These are phyloP conservation scores for Fusarium buxicola DNA, from an alignment of 2,329 filamentous ascomycete genomes.

Conservation along the genomic window DNA sequence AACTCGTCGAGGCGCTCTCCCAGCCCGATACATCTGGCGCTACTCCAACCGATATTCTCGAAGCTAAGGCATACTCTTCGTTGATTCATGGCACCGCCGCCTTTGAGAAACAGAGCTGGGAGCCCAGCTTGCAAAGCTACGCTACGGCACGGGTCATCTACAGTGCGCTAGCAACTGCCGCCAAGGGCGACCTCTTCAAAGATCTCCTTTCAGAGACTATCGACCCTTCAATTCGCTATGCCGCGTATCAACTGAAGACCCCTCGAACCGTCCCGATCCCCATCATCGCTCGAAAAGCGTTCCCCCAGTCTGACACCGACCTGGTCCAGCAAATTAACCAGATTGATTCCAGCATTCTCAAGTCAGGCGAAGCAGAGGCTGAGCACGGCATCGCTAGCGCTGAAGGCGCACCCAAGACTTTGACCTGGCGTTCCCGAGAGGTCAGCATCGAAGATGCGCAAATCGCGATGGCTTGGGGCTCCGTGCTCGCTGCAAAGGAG, in stretches of 20 bases:
- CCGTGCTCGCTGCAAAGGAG: conserved; percentile 68
- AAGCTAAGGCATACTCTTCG: conserved; percentile 85
- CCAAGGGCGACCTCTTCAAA: conserved; percentile 79
- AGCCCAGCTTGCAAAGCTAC: conserved; percentile 79
- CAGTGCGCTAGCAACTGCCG: conserved; percentile 73
- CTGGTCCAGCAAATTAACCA: conserved; percentile 76
- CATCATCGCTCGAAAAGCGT: conserved; percentile 81
- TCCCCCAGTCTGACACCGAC: conserved; percentile 72
- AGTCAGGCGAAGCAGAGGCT: conserved; percentile 61
- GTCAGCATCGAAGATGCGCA: conserved; percentile 93
- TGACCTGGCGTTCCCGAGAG: conserved; percentile 86
- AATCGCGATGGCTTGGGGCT: conserved; percentile 85
- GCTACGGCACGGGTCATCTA: conserved; percentile 86
- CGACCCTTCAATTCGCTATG: conserved; percentile 93
- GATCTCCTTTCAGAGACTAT: conserved; percentile 87
- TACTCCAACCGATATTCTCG: conserved; percentile 77
- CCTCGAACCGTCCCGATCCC: conserved; percentile 86
- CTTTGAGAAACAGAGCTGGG: conserved; percentile 92
- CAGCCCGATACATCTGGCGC: conserved; percentile 73
- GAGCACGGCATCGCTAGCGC: conserved; percentile 62
- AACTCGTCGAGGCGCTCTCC: conserved; percentile 74
- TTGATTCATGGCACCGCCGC: conserved; percentile 80
- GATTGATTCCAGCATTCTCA: conserved; percentile 75
- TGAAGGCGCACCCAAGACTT: conserved; percentile 74
- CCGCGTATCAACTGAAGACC: conserved; percentile 90